Percentiles rank a stretch among this genome's conserved stretches.
These are phyloP conservation scores for Ramularia collo-cygni DNA, from an alignment of 2,329 filamentous ascomycete genomes.

Conservation along the genomic window DNA sequence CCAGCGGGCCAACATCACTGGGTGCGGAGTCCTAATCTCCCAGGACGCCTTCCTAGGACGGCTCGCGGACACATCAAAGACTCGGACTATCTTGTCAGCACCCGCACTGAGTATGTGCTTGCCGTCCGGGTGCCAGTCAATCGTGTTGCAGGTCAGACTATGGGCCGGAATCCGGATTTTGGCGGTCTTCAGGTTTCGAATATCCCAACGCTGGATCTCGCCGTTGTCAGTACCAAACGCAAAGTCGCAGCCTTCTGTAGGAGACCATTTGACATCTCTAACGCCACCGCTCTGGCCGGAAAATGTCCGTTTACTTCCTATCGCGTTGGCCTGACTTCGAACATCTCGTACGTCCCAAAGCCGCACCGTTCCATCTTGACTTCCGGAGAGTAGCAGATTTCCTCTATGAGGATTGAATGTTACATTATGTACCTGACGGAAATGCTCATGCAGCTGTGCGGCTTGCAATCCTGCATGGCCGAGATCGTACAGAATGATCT, in stretches of 20 bases:
- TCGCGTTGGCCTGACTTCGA: conserved; percentile 38
- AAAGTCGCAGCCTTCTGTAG: conserved; percentile 55
- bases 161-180: conserved; percentile 57
- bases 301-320: conserved; percentile 50
- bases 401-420: conserved; percentile 59
- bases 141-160: conserved; percentile 48
- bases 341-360: conserved; percentile 58
- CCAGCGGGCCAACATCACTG: conserved; percentile 57
- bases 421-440: conserved; percentile 58
- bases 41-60: conserved; percentile 53
- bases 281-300: conserved; percentile 54
- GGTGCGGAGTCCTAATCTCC: conserved; percentile 54
- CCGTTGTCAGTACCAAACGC: conserved; percentile 60
- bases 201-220: conserved; percentile 58
- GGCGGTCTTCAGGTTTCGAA: conserved; percentile 49
- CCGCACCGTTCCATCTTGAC: conserved; percentile 57
- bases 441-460: conserved; percentile 57
- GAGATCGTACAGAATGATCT: conserved; percentile 59
- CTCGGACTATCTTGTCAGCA: conserved; percentile 54
- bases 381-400: conserved; percentile 55
- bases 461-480: conserved; percentile 55
- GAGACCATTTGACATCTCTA: conserved; percentile 59
- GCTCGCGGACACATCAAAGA: conserved; percentile 56
- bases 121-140: conserved; percentile 63
- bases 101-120: conserved; percentile 58